Evolutionary conservation across 164 flowering plant species (phyloP).

Genomic region (Warburgia ugandensis): DNA sequence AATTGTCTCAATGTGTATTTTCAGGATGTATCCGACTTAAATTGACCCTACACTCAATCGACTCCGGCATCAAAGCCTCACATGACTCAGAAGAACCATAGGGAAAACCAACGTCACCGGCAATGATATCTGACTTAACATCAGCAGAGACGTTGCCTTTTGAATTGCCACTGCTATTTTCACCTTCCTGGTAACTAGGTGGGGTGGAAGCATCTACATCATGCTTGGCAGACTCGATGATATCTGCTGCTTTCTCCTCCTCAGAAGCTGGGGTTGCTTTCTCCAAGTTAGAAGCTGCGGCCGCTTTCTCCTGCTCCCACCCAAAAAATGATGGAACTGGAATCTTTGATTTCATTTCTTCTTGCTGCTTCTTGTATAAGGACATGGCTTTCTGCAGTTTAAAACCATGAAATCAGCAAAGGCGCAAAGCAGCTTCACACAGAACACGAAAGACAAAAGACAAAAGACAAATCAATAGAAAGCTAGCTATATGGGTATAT

Average conservation of each 20-base stretch:
- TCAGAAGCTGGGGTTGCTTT: not conserved
- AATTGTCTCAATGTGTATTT: slow-evolving; percentile 94
- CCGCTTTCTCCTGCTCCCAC: slow-evolving; percentile 10
- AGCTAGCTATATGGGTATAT: too few relatives aligned
- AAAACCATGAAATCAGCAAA: not conserved
- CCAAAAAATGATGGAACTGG: not conserved
- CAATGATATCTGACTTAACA: slow-evolving; percentile 4
- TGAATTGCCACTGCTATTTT: not conserved
- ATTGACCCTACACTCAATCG: slow-evolving; percentile 59
- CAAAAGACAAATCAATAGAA: not conserved
- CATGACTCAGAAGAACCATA: slow-evolving; percentile 31
- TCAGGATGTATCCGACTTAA: slow-evolving; percentile 90
- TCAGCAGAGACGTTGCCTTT: slow-evolving; percentile 3
- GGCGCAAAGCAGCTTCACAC: not conserved
- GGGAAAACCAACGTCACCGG: slow-evolving; percentile 25
- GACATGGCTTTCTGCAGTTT: slow-evolving; percentile 58
- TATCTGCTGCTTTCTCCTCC: not conserved
- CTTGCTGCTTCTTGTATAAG: slow-evolving; percentile 54
- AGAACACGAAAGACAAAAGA: not conserved
- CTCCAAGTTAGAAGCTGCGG: too few relatives aligned
- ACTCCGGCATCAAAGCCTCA: slow-evolving; percentile 50
- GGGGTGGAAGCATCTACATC: not conserved
- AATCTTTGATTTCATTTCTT: slow-evolving; percentile 10
- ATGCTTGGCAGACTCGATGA: not conserved
- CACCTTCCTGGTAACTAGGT: not conserved